A percentile compares a stretch with the other conserved stretches of the same genome.
Conservation (phyloP, 768 basidiomycete genomes). For the Kwoniella dendrophila region DNA sequence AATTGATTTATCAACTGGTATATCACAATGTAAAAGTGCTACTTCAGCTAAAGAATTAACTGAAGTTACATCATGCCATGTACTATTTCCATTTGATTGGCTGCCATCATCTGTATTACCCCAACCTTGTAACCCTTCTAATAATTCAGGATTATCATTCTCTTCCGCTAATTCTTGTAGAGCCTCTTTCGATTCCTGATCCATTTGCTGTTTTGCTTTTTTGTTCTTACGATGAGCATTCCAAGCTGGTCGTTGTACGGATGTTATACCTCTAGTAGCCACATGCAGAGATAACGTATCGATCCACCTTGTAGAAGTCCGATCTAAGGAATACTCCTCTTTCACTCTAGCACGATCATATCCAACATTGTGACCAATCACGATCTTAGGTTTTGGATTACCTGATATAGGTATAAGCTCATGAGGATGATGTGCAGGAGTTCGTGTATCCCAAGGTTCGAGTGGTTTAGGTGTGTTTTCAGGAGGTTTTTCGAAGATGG, state of each 20-base stretch:
- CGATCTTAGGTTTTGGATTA: conserved; percentile 57
- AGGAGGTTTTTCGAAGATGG: conserved; percentile 42
- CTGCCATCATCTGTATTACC: conserved; percentile 17
- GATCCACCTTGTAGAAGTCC: conserved; percentile 75
- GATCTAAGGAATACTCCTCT: conserved; percentile 76
- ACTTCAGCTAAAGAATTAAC: conserved; percentile 91
- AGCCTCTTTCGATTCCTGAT: conserved; percentile 46
- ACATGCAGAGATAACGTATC: conserved; percentile 96
- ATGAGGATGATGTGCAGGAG: conserved; percentile 31
- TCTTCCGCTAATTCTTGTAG: conserved; percentile 56
- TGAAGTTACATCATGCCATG: conserved; percentile 93
- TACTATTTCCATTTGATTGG: conserved; percentile 61
- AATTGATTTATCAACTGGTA: conserved; percentile 73
- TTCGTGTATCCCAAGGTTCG: conserved; percentile 34
- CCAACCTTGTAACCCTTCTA: conserved; percentile 21
- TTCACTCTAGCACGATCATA: conserved; percentile 82
- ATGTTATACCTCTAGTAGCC: conserved; percentile 90
- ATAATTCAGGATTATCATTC: conserved; percentile 43
- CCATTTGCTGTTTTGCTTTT: conserved; percentile 64
- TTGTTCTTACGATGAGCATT: conserved; percentile 77
- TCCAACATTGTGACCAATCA: conserved; percentile 93
- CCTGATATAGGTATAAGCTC: conserved; percentile 50
- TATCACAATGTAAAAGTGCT: conserved; percentile 82
- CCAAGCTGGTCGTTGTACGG: conserved; percentile 92
- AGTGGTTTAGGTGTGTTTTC: neutral